phyloP scores from a whole-genome alignment of 2,329 filamentous ascomycete genomes.

The Botrytis squamosa region DNA sequence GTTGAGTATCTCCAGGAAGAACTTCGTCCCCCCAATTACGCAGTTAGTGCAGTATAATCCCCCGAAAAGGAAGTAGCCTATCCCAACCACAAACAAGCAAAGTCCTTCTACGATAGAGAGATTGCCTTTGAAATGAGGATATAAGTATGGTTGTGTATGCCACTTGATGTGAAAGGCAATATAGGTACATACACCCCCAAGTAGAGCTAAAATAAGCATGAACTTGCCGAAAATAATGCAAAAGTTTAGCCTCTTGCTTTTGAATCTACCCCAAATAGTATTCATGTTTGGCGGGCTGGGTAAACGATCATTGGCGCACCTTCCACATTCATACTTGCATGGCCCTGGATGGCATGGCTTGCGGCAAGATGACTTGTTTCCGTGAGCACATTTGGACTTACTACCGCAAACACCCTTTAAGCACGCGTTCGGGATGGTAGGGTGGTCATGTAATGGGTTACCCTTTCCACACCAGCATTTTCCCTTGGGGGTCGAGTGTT shows the following conservation, averaged over 20 bases:
- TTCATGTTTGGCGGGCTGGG: neutral
- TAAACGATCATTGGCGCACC: neutral
- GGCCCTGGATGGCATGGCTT: conserved; percentile 30
- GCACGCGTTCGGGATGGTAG: conserved; percentile 22
- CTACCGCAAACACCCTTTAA: conserved; percentile 14
- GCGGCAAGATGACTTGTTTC: conserved; percentile 9
- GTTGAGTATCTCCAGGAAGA: neutral
- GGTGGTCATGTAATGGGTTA: neutral
- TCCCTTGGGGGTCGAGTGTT: neutral
- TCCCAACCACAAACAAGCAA: neutral
- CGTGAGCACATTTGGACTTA: conserved; percentile 22
- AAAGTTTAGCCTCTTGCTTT: neutral
- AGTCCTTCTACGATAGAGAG: neutral
- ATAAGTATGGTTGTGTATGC: conserved; percentile 22
- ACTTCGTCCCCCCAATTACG: accelerated
- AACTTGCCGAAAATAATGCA: neutral
- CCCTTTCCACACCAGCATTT: conserved; percentile 26
- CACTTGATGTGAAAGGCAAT: conserved; percentile 15
- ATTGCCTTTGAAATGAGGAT: neutral
- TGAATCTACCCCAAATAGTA: conserved; percentile 21
- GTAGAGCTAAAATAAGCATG: neutral
- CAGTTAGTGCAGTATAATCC: neutral
- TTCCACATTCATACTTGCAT: conserved; percentile 24
- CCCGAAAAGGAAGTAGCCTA: neutral
- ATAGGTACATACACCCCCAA: neutral